Conservation (phyloP, 2,329 filamentous ascomycete genomes). For the Cercospora sojina region DNA sequence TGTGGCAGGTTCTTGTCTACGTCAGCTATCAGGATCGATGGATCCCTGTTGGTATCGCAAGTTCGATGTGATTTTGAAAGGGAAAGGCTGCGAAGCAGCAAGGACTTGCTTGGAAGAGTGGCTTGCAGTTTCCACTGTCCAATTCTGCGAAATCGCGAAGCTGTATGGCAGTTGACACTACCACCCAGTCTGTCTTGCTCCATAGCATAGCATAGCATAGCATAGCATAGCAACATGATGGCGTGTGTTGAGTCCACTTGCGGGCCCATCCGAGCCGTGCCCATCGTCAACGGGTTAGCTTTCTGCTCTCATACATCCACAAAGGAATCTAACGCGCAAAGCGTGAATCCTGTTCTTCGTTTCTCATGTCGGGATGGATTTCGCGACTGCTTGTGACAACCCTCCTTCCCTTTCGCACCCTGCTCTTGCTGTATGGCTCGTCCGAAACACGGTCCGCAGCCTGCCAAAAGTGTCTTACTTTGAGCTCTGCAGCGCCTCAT, state of each 20-base stretch:
- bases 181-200: neutral
- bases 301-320: neutral
- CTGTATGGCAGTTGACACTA: neutral
- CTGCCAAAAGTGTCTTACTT: slow-evolving; percentile 1
- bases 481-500: slow-evolving; percentile 35
- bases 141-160: neutral
- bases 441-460: neutral
- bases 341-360: neutral
- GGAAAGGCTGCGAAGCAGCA: neutral
- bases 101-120: neutral
- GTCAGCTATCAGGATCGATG: neutral
- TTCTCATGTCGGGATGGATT: neutral
- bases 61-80: neutral
- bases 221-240: neutral
- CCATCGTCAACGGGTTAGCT: neutral
- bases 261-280: neutral
- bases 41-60: neutral
- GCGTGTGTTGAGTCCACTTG: neutral
- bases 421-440: neutral
- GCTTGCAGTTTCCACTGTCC: neutral
- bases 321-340: neutral
- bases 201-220: neutral
- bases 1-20: neutral
- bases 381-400: neutral
- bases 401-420: neutral